Conservation (phyloP, 306 rosid genomes). For the Urtica urens region DNA sequence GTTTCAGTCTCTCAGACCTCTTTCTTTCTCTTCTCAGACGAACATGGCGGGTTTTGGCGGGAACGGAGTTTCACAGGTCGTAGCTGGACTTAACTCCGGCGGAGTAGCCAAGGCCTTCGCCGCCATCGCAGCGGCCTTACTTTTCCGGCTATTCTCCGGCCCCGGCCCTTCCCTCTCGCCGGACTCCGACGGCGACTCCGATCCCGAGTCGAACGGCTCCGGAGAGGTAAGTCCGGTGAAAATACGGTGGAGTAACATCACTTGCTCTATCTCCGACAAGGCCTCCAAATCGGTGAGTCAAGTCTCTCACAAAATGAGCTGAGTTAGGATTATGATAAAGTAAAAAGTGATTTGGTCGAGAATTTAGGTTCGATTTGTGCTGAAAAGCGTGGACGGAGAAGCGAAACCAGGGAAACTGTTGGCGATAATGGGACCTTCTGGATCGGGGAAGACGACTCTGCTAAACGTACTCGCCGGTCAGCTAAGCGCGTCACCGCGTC, state of each 20-base stretch:
- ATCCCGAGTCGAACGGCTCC: slow-evolving; percentile 1
- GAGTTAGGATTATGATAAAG: neutral
- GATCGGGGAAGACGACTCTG: slow-evolving; percentile 92
- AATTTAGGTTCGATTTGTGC: slow-evolving; percentile 56
- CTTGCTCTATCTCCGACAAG: slow-evolving; percentile 59
- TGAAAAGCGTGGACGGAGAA: slow-evolving; percentile 65
- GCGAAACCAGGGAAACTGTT: slow-evolving; percentile 77
- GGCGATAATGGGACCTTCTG: slow-evolving; percentile 98
- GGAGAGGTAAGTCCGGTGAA: slow-evolving; percentile 53
- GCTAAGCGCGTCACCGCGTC: slow-evolving; percentile 49
- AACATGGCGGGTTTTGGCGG: slow-evolving; percentile 50
- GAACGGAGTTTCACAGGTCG: slow-evolving; percentile 42
- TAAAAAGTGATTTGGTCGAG: no score
- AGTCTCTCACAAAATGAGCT: slow-evolving; percentile 12
- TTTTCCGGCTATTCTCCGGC: slow-evolving; percentile 60
- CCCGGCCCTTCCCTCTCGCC: slow-evolving; percentile 57
- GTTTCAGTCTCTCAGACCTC: no score
- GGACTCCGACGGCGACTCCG: slow-evolving; percentile 27
- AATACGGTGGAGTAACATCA: slow-evolving; percentile 67
- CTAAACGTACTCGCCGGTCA: slow-evolving; percentile 80
- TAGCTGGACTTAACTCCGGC: slow-evolving; percentile 45
- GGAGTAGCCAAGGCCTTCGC: slow-evolving; percentile 59
- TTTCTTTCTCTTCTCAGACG: no score
- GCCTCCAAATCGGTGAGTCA: slow-evolving; percentile 47
- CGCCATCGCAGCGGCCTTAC: slow-evolving; percentile 54